These are phyloP conservation scores for Cyclotella choctawhatcheeana DNA, from an alignment of 108 stramenopile genomes.

Conservation along the genomic window DNA sequence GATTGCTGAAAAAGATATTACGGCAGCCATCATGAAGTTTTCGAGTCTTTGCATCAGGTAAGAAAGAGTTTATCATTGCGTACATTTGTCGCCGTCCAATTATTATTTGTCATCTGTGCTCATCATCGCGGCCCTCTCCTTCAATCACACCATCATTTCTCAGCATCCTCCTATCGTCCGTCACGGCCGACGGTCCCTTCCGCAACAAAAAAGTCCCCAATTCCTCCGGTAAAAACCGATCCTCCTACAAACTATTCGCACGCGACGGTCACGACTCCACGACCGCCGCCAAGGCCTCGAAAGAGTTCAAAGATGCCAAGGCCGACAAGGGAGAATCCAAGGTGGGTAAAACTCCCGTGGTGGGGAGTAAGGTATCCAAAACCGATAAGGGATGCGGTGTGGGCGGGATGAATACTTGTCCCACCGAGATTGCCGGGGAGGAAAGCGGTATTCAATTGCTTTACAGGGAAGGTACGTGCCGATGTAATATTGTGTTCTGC, in stretches of 20 bases:
- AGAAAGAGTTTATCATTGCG: background rate
- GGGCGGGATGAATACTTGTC: background rate
- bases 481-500: no score
- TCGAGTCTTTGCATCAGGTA: background rate
- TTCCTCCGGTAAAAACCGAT: no score
- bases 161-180: background rate
- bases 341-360: background rate
- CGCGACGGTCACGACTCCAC: no score
- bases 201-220: no score
- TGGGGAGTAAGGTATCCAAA: background rate
- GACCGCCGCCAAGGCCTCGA: no score
- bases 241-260: no score
- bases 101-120: background rate
- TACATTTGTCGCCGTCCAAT: background rate
- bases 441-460: constrained; percentile 45
- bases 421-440: constrained; percentile 10
- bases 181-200: no score
- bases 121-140: background rate
- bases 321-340: no score
- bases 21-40: constrained; percentile 6
- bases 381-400: background rate
- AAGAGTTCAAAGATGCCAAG: no score
- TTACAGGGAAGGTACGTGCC: no score
- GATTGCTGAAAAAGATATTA: no score
- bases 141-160: background rate